Evolutionary conservation across 2,329 filamentous ascomycete species (phyloP).

Genomic region (Ophiostoma perfectum): DNA sequence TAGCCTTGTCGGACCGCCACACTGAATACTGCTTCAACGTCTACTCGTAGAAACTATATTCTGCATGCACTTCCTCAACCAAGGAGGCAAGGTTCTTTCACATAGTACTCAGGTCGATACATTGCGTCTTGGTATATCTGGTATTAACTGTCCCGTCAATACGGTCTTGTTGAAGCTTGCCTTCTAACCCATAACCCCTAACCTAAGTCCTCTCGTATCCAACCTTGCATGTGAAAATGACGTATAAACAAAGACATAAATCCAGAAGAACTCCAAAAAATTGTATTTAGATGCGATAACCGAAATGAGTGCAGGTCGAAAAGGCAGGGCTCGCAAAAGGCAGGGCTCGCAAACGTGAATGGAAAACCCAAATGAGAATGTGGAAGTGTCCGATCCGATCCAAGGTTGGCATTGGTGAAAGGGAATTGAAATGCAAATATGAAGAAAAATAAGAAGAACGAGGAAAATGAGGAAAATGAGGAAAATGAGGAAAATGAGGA

Average conservation of each 20-base stretch:
- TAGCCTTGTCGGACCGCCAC: not conserved
- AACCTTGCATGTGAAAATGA: not conserved
- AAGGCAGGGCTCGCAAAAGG: too few species aligned
- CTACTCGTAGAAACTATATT: too few species aligned
- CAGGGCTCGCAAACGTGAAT: too few species aligned
- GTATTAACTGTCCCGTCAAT: not conserved
- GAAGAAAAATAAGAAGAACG: not conserved
- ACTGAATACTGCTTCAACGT: too few species aligned
- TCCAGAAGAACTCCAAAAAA: not conserved
- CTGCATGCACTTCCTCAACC: not conserved
- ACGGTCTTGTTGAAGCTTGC: conserved; percentile 1
- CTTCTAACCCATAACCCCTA: not conserved
- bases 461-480: not conserved
- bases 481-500: not conserved
- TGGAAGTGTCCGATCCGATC: too few species aligned
- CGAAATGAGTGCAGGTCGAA: too few species aligned
- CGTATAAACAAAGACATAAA: not conserved
- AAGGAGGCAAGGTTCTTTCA: too few species aligned
- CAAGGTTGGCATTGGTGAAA: not conserved
- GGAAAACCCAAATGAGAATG: too few species aligned
- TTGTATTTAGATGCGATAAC: too few species aligned
- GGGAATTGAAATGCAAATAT: not conserved
- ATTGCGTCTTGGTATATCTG: not conserved
- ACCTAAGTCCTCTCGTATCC: not conserved
- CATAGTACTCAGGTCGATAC: too few species aligned